Conservation (phyloP, 1,284 basidiomycete species). For the Ustilago curta region DNA sequence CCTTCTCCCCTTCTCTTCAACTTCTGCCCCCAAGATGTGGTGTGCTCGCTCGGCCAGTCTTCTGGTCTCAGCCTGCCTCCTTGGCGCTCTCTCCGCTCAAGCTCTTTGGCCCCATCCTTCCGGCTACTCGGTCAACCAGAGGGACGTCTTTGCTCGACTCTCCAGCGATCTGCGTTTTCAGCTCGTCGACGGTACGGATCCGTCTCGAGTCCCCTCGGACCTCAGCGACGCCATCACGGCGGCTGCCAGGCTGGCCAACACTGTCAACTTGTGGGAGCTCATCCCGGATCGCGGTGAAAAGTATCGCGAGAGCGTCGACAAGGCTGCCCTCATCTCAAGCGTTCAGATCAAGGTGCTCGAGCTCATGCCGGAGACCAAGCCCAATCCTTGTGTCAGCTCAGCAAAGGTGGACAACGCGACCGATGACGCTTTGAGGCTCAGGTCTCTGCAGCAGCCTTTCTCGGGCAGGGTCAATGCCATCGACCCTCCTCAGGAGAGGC, state of each 20-base stretch:
- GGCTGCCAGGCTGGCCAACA: slow-evolving; percentile 49
- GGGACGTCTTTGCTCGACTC: slow-evolving; percentile 72
- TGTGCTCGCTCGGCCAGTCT: slow-evolving; percentile 10
- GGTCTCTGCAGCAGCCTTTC: slow-evolving; percentile 18
- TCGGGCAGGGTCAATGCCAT: slow-evolving; percentile 8
- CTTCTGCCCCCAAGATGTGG: slow-evolving; percentile 18
- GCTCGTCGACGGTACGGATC: slow-evolving; percentile 66
- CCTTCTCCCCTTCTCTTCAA: background rate
- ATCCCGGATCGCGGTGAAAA: slow-evolving; percentile 73
- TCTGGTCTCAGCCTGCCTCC: slow-evolving; percentile 21
- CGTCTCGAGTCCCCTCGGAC: slow-evolving; percentile 68
- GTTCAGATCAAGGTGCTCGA: slow-evolving; percentile 47
- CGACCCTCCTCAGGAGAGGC: slow-evolving; percentile 1
- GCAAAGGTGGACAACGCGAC: background rate
- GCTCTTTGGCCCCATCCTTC: slow-evolving; percentile 71
- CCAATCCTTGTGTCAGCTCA: slow-evolving; percentile 22
- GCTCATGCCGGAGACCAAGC: slow-evolving; percentile 28
- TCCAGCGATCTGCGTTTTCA: slow-evolving; percentile 72
- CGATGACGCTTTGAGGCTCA: background rate
- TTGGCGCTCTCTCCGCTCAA: slow-evolving; percentile 16
- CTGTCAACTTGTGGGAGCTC: slow-evolving; percentile 73
- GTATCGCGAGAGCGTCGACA: slow-evolving; percentile 69
- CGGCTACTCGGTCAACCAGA: slow-evolving; percentile 72
- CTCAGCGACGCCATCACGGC: slow-evolving; percentile 73
- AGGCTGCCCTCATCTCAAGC: slow-evolving; percentile 53